phyloP scores from a whole-genome alignment of 805 yeast species.

The Yamadazyma sp. region DNA sequence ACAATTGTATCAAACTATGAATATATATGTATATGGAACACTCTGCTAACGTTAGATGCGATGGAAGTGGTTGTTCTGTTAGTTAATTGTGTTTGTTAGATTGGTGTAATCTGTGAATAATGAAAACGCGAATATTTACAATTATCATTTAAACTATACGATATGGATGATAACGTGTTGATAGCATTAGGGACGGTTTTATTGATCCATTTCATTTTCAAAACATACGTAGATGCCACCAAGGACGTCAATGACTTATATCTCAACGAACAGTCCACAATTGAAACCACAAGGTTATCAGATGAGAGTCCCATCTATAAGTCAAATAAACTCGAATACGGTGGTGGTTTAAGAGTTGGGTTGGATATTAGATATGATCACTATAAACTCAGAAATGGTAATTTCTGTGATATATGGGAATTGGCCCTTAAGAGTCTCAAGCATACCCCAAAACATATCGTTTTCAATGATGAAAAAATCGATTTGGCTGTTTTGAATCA shows the following conservation, averaged over 20 bases:
- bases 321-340: constrained; percentile 71
- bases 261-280: constrained; percentile 59
- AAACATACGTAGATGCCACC: constrained; percentile 28
- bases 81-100: no score
- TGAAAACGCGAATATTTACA: no score
- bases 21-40: no score
- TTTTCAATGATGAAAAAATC: constrained; percentile 10
- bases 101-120: no score
- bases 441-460: constrained; percentile 10
- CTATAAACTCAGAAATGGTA: constrained; percentile 71
- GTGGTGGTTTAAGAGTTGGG: constrained; percentile 66
- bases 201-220: constrained; percentile 17
- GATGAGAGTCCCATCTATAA: constrained; percentile 76
- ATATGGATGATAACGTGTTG: no score
- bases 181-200: constrained; percentile 19
- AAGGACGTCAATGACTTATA: constrained; percentile 60
- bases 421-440: constrained; percentile 35
- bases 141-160: no score
- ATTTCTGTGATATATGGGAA: constrained; percentile 70
- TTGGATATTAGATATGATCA: constrained; percentile 58
- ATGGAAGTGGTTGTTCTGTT: no score
- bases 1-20: no score
- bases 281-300: constrained; percentile 59
- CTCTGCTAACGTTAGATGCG: no score
- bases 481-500: constrained; percentile 24